Evolutionary conservation across 2,329 filamentous ascomycete species (phyloP).

Genomic region (Chaetoscypha palmicola): DNA sequence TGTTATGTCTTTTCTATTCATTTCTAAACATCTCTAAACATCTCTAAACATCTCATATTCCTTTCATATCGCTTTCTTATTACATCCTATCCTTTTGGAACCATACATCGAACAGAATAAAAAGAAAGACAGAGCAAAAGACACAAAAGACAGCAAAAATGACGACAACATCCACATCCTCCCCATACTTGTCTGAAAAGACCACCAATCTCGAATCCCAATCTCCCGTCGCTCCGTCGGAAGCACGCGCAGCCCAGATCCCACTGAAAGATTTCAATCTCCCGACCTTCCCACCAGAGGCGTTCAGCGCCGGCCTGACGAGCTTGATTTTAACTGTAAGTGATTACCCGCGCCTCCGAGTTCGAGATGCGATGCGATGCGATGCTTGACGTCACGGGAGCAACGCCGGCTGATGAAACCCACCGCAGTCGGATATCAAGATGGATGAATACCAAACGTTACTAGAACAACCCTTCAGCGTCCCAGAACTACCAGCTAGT

Average conservation of each 20-base stretch:
- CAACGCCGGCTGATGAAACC: too few species aligned
- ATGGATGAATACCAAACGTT: constrained; percentile 38
- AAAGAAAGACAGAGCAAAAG: too few species aligned
- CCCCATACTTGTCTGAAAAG: constrained; percentile 8
- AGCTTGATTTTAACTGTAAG: constrained; percentile 42
- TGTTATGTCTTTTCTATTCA: too few species aligned
- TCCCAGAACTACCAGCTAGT: constrained; percentile 34
- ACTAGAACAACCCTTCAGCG: constrained; percentile 30
- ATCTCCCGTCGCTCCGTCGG: constrained; percentile 13
- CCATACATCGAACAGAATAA: too few species aligned
- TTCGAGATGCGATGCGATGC: too few species aligned
- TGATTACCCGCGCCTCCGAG: too few species aligned
- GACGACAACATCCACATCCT: background rate
- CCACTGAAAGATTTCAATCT: constrained; percentile 39
- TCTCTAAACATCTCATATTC: too few species aligned
- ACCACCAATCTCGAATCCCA: constrained; percentile 11
- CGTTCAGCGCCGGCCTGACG: constrained; percentile 33
- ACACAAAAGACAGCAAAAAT: background rate
- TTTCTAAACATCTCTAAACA: too few species aligned
- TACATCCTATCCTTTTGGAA: too few species aligned
- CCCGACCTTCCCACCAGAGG: constrained; percentile 38
- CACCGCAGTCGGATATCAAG: constrained; percentile 42
- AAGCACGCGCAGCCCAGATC: constrained; percentile 39
- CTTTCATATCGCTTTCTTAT: too few species aligned
- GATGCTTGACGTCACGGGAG: too few species aligned